A percentile compares a stretch with the other conserved stretches of the same genome.
phyloP scores from a whole-genome alignment of 78 protist genomes.

The Speleostelium caveatum region DNA sequence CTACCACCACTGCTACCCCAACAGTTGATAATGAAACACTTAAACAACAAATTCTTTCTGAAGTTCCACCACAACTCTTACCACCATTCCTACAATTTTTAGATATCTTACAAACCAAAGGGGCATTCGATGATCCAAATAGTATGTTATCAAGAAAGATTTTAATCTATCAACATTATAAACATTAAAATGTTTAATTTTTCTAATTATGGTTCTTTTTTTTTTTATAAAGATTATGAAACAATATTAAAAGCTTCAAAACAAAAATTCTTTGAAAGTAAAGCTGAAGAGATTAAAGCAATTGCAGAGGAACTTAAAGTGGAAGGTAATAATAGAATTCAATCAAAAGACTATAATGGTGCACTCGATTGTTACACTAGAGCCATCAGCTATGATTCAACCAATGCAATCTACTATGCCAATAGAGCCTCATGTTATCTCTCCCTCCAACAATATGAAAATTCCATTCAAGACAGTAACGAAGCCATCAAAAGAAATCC shows the following conservation, averaged over 20 bases:
- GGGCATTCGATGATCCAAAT: conserved; percentile 39
- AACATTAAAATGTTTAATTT: not conserved
- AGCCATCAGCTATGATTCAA: conserved; percentile 45
- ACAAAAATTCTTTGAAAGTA: conserved; percentile 47
- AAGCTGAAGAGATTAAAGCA: conserved; percentile 43
- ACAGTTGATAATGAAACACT: not conserved
- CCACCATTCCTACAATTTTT: conserved; percentile 16
- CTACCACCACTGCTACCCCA: conserved; percentile 10
- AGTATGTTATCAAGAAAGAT: conserved; percentile 10
- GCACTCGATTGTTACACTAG: conserved; percentile 47
- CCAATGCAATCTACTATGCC: conserved; percentile 70
- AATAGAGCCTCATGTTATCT: conserved; percentile 36
- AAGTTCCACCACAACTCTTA: conserved; percentile 24
- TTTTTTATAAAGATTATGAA: conserved; percentile 20
- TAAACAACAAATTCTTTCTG: not conserved
- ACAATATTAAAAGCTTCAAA: conserved; percentile 22
- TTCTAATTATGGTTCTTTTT: not conserved
- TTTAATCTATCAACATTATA: not conserved
- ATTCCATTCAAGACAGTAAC: conserved; percentile 40
- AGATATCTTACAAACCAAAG: conserved; percentile 9
- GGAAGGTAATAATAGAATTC: conserved; percentile 44
- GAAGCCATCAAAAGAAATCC: conserved; percentile 54
- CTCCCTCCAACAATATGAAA: conserved; percentile 24
- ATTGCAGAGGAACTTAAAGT: conserved; percentile 48
- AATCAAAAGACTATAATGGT: conserved; percentile 23